Conservation (phyloP, 2,329 filamentous ascomycete species). For the Septoria petroselini region DNA sequence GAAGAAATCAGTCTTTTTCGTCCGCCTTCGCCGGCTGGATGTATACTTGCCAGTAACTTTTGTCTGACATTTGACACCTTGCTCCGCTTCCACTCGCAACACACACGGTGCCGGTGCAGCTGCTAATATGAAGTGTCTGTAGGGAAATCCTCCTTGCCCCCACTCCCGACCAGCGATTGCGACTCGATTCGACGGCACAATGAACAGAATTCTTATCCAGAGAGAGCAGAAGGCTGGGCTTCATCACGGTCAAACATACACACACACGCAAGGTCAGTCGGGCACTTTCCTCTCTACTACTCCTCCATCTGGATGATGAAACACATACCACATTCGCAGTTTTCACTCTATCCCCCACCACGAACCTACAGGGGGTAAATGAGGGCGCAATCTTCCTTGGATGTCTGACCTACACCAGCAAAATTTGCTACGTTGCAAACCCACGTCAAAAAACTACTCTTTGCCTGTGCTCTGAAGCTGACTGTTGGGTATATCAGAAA, state of each 20-base stretch:
- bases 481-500: background rate
- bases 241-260: background rate
- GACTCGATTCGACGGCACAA: too few species aligned
- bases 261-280: slow-evolving; percentile 2
- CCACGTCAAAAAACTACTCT: background rate
- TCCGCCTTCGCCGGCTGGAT: slow-evolving; percentile 63
- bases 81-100: slow-evolving; percentile 8
- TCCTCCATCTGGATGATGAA: slow-evolving; percentile 36
- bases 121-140: slow-evolving; percentile 5
- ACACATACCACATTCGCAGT: slow-evolving; percentile 75
- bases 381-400: slow-evolving; percentile 43
- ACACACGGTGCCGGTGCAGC: slow-evolving; percentile 2
- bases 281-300: background rate
- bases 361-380: slow-evolving; percentile 42
- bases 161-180: too few species aligned
- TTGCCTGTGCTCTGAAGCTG: background rate
- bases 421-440: background rate
- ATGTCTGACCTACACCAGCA: slow-evolving; percentile 38
- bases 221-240: too few species aligned
- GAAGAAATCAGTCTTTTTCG: slow-evolving; percentile 70
- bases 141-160: slow-evolving; percentile 1
- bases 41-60: slow-evolving; percentile 88
- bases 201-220: too few species aligned
- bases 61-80: slow-evolving; percentile 59
- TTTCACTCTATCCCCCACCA: slow-evolving; percentile 63